Base-by-base conservation (phyloP, 106 monocot genomes). In the Platanthera guangdongensis region DNA sequence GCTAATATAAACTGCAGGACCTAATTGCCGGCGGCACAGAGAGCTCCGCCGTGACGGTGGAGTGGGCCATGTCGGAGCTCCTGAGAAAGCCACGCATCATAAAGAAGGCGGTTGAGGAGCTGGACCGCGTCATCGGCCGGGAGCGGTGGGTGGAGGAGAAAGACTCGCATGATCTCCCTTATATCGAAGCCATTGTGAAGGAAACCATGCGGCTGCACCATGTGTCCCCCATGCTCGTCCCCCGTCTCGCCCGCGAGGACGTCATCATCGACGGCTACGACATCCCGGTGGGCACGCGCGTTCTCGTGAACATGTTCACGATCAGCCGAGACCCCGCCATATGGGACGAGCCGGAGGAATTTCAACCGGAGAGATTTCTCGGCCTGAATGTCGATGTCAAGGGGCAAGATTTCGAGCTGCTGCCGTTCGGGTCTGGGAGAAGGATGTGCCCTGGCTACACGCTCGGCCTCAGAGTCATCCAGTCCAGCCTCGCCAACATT, bases 201-300 rank as follows among this genome's bases (percentile, higher is more conserved):
- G 90, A 90, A 73, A 87, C 84, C 0, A 86, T 90, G 87, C 57
- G 87, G 50, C 14, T 90, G 77, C 90, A 90, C 81, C 90, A 87
- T 16, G 85, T 87, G 0, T 87, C 81, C 0, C 90, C 90, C 1
- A 65, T 90, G 83, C 87, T 90, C 4, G 81, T 80, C 15, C 85
- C 90, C 5, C 87, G 85, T 28, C 51, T 75, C 11, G 39, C 85
- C 47, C 78, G 85, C 9, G 87, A 90, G 74, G 78, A 87, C 57
- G 15, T 74, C 16, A 68, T 51, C 47, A 72, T 84, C 47, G 71
- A 62, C 5, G 86, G 89, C 46, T 86, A 89, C 72, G 83, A 80
- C 69, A 76, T 84, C 18, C 79, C 86, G 0, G 77, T 74, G 16
- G 80, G 79, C 11, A 79, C 85, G 0, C 47, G 59, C 0, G 71